Conservation (phyloP, 768 basidiomycete species). For the Psilocybe tampanensis region DNA sequence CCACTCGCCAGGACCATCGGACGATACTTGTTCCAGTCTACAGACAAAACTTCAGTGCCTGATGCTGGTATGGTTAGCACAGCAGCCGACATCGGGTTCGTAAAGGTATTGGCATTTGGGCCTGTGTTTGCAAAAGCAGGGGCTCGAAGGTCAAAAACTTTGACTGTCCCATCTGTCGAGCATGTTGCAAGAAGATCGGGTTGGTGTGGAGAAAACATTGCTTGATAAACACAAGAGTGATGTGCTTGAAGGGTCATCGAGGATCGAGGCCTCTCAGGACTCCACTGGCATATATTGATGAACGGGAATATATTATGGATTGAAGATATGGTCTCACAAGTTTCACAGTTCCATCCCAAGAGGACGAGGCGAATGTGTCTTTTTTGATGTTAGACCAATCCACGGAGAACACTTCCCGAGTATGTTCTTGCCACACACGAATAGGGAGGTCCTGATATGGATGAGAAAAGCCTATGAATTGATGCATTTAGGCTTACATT, state of each 20-base stretch:
- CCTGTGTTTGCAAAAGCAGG: constrained; percentile 59
- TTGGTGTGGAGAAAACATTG: constrained; percentile 90
- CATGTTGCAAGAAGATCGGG: constrained; percentile 78
- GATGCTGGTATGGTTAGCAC: constrained; percentile 80
- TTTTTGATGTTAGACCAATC: constrained; percentile 97
- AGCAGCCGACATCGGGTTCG: constrained; percentile 67
- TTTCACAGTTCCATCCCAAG: constrained; percentile 93
- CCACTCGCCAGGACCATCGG: constrained; percentile 77
- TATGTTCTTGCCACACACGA: constrained; percentile 92
- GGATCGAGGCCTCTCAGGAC: constrained; percentile 78
- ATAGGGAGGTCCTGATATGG: constrained; percentile 79
- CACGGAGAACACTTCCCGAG: constrained; percentile 88
- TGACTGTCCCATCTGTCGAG: constrained; percentile 40
- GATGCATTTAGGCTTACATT: constrained; percentile 78
- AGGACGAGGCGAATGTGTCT: constrained; percentile 82
- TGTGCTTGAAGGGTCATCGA: constrained; percentile 84
- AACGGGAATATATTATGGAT: constrained; percentile 5
- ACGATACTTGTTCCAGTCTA: constrained; percentile 95
- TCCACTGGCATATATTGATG: constrained; percentile 62
- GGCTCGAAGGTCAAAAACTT: constrained; percentile 66
- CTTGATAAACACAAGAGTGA: constrained; percentile 84
- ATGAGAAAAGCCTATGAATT: constrained; percentile 48
- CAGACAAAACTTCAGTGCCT: constrained; percentile 72
- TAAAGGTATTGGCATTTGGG: constrained; percentile 57
- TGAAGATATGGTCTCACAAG: constrained; percentile 53